A percentile compares a stretch with the other conserved stretches of the same genome.
phyloP scores from a whole-genome alignment of 768 basidiomycete genomes.

The Boletus vermiculosoides region DNA sequence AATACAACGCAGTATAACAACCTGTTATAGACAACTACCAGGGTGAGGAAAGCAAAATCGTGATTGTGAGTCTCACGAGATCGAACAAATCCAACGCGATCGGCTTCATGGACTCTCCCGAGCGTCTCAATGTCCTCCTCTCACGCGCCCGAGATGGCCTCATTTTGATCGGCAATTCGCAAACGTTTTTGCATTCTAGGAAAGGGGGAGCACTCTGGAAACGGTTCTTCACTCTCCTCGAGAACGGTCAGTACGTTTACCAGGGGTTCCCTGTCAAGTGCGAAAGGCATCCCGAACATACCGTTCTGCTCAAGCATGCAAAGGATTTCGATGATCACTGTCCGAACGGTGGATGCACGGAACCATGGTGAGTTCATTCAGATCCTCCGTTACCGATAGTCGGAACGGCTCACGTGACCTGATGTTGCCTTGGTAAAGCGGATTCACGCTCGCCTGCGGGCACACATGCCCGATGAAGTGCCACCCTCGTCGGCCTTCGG shows the following conservation, averaged over 20 bases:
- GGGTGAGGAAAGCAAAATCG: constrained; percentile 71
- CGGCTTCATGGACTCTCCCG: constrained; percentile 69
- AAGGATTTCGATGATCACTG: constrained; percentile 51
- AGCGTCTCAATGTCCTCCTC: constrained; percentile 68
- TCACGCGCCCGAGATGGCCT: constrained; percentile 65
- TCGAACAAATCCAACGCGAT: constrained; percentile 57
- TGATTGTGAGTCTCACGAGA: constrained; percentile 57
- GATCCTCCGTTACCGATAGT: too few species aligned
- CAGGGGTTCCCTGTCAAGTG: constrained; percentile 53
- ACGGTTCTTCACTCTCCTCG: constrained; percentile 10
- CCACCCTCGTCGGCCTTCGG: too few species aligned
- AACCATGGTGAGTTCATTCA: constrained; percentile 51
- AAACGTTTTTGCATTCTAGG: constrained; percentile 47
- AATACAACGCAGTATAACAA: not conserved
- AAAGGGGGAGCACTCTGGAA: constrained; percentile 17
- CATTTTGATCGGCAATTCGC: constrained; percentile 62
- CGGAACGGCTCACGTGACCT: too few species aligned
- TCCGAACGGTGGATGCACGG: constrained; percentile 62
- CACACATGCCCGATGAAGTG: too few species aligned
- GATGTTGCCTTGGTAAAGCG: too few species aligned
- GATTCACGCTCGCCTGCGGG: too few species aligned
- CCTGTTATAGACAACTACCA: constrained; percentile 64
- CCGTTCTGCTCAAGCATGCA: constrained; percentile 37
- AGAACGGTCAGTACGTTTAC: constrained; percentile 9
- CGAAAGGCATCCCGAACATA: constrained; percentile 47